Conservation (phyloP, 106 monocot genomes). For the Ottelia alismoides region DNA sequence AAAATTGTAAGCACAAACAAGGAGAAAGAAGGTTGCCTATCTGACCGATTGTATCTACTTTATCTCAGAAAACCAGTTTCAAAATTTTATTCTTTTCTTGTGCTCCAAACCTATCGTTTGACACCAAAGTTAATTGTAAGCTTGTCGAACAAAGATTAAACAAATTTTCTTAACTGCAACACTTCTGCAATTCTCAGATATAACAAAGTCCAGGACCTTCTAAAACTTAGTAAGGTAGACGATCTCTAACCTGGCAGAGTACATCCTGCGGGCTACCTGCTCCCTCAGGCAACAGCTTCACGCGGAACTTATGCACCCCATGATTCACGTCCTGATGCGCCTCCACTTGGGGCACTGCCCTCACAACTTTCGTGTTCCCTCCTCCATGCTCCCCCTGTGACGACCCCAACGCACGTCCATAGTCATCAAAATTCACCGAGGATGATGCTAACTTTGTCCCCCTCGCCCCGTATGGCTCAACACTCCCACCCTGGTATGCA, state of each 20-base stretch:
- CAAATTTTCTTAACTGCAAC: no score
- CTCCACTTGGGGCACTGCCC: slow-evolving; percentile 64
- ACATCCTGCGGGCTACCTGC: slow-evolving; percentile 55
- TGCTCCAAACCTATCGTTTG: no score
- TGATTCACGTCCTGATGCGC: slow-evolving; percentile 43
- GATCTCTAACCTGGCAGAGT: slow-evolving; percentile 99
- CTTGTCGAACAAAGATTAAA: no score
- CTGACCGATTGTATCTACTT: no score
- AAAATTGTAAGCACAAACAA: no score
- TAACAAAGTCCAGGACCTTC: no score
- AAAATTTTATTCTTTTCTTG: no score
- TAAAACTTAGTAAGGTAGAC: no score
- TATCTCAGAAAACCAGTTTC: no score
- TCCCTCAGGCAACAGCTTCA: slow-evolving; percentile 68
- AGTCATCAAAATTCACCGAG: slow-evolving; percentile 23
- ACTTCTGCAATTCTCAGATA: no score
- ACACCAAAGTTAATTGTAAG: no score
- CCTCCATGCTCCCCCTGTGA: not conserved
- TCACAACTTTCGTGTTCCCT: slow-evolving; percentile 40
- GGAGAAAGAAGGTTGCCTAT: no score
- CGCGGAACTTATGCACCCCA: slow-evolving; percentile 74
- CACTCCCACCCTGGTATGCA: slow-evolving; percentile 51
- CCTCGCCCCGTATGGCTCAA: slow-evolving; percentile 11
- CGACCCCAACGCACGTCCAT: slow-evolving; percentile 27
- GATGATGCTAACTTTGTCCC: slow-evolving; percentile 8